Conservation (phyloP, 106 monocot genomes). For the Apostasia ramifera region DNA sequence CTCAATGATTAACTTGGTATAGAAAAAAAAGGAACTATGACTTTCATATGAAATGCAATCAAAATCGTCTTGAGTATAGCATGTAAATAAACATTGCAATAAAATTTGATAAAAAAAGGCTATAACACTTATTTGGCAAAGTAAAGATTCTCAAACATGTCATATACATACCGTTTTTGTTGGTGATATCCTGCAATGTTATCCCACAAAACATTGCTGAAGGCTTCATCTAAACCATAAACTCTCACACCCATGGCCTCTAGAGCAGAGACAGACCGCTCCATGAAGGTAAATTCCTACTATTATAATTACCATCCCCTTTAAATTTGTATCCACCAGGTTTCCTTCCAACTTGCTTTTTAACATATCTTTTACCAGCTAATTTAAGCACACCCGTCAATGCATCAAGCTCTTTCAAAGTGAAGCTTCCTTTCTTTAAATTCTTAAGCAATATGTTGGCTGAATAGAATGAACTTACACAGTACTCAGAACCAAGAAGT, state of each 20-base stretch:
- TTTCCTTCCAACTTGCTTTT: conserved; percentile 27
- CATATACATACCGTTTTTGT: conserved; percentile 61
- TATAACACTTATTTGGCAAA: background rate
- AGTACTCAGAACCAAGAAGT: conserved; percentile 56
- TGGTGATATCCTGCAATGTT: conserved; percentile 94
- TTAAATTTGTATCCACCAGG: conserved; percentile 20
- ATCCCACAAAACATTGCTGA: conserved; percentile 68
- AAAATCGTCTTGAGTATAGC: no score
- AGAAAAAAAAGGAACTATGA: no score
- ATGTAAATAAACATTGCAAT: no score
- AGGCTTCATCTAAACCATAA: conserved; percentile 64
- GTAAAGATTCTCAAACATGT: background rate
- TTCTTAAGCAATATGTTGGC: background rate
- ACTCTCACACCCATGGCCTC: conserved; percentile 95
- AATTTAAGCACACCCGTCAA: conserved; percentile 56
- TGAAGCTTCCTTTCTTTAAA: conserved; percentile 62
- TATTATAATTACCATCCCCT: conserved; percentile 25
- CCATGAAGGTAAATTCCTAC: conserved; percentile 25
- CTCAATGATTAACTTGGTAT: no score
- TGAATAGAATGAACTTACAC: conserved; percentile 38
- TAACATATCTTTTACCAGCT: conserved; percentile 37
- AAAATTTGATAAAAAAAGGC: no score
- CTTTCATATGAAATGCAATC: no score
- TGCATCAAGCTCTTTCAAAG: conserved; percentile 66
- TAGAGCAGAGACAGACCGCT: conserved; percentile 57